Conservation (phyloP, 768 basidiomycete species). For the Russula vinacea region DNA sequence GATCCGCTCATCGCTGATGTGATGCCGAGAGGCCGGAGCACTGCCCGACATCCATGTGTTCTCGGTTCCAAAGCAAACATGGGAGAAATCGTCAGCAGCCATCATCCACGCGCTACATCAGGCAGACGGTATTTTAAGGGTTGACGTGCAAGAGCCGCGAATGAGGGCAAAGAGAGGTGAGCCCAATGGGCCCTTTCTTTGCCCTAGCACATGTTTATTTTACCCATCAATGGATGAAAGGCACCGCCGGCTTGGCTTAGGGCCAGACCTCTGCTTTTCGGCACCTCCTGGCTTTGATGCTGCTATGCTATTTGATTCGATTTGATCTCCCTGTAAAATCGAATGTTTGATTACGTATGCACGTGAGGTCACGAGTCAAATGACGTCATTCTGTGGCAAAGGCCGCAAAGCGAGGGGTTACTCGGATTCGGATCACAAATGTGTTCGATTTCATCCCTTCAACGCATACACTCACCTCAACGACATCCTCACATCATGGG, state of each 20-base stretch:
- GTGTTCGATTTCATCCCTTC: no score
- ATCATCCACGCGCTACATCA: conserved; percentile 21
- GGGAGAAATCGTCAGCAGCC: conserved; percentile 13
- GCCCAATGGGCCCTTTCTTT: no score
- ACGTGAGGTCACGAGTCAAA: conserved; percentile 5
- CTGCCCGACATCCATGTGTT: conserved; percentile 28
- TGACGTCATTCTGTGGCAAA: conserved; percentile 16
- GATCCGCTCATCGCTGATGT: conserved; percentile 16
- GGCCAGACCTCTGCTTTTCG: neutral
- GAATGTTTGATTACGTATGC: neutral
- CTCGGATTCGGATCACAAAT: no score
- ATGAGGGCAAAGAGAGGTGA: conserved; percentile 26
- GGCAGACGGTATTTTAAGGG: conserved; percentile 25
- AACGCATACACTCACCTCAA: neutral
- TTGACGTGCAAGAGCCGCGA: conserved; percentile 28
- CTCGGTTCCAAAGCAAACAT: conserved; percentile 20
- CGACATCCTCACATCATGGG: conserved; percentile 6
- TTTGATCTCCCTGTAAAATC: no score
- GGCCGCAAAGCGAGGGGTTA: no score
- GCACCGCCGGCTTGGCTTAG: neutral
- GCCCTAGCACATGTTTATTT: neutral
- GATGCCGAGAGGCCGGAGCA: conserved; percentile 21
- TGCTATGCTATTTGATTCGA: no score
- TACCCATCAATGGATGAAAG: conserved; percentile 9
- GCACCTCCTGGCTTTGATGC: neutral